phyloP scores from a whole-genome alignment of 208 protist species.

The Trypanosoma brucei region DNA sequence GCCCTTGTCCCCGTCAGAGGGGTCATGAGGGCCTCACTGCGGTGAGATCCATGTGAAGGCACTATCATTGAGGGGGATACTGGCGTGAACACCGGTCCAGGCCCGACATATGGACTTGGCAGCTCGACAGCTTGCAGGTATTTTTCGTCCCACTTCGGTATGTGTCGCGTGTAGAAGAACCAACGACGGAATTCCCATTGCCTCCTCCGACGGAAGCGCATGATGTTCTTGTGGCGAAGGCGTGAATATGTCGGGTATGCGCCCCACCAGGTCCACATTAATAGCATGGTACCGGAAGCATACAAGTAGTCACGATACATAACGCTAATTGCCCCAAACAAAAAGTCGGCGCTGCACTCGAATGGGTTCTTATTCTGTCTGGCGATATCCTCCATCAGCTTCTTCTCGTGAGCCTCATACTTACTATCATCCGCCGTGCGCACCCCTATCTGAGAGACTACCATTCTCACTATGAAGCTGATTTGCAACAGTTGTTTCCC shows the following conservation, averaged over 20 bases:
- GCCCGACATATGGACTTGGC: conserved; percentile 15
- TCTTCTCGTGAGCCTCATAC: conserved; percentile 36
- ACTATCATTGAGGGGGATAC: background rate
- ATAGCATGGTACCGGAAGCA: conserved; percentile 52
- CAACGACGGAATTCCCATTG: conserved; percentile 50
- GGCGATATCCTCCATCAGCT: conserved; percentile 37
- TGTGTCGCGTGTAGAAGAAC: conserved; percentile 62
- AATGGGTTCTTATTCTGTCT: conserved; percentile 60
- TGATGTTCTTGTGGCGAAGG: conserved; percentile 51
- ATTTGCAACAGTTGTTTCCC: background rate
- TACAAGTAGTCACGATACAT: conserved; percentile 66
- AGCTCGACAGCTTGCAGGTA: conserved; percentile 56
- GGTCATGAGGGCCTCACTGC: background rate
- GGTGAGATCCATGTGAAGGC: background rate
- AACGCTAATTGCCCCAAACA: conserved; percentile 16
- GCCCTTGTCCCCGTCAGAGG: background rate
- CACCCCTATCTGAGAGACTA: conserved; percentile 18
- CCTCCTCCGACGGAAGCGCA: conserved; percentile 42
- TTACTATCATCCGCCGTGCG: conserved; percentile 37
- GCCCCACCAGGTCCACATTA: conserved; percentile 46
- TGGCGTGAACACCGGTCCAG: background rate
- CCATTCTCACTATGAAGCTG: conserved; percentile 7
- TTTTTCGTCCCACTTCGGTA: conserved; percentile 75
- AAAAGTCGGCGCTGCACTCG: conserved; percentile 26
- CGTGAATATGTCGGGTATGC: conserved; percentile 64